Evolutionary conservation across 129 eudicot species (phyloP), one percentile per base, ranked within the genome.

Genomic region (Centella asiatica): DNA sequence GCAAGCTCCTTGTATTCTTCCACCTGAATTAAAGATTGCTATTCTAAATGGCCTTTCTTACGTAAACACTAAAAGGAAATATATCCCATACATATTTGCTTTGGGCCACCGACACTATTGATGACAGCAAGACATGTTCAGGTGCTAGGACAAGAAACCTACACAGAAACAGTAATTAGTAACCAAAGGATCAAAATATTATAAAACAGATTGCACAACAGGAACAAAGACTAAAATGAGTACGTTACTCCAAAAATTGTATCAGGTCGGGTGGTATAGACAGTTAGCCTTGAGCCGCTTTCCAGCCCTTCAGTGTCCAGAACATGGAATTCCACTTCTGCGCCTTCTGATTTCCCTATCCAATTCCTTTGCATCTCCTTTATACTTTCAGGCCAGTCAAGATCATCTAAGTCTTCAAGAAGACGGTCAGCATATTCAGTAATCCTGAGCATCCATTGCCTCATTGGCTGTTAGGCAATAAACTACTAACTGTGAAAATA

Each of bases 321-420:
- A 51, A 82, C 78, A 48, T 32, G 50, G 65, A 92, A 92, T 26
- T 92, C 84, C 83, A 87, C 67, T 63, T 92, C 98, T 12, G 95
- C 96, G 55, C 98, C 98, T 84, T 87, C 83, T 64, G 98, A 92
- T 64, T 78, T 87, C 63, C 98, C 98, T 58, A 92, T 92, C 98
- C 98, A 92, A 64, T 92, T 92, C 67, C 96, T 78, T 70, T 92
- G 98, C 98, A 92, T 92, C 80, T 92, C 98, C 76, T 92, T 92
- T 54, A 92, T 74, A 72, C 98, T 92, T 54, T 87, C 98, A 5
- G 98, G 98, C 98, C 98, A 92, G 70, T 92, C 98, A 80, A 92
- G 98, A 60, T 84, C 96, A 69, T 87, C 96, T 74, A 92, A 77
- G 80, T 92, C 98, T 65, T 92, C 88, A 73, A 92, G 96, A 70